phyloP scores from a whole-genome alignment of 352 stramenopile species.

The Salisapilia sapeloensis region DNA sequence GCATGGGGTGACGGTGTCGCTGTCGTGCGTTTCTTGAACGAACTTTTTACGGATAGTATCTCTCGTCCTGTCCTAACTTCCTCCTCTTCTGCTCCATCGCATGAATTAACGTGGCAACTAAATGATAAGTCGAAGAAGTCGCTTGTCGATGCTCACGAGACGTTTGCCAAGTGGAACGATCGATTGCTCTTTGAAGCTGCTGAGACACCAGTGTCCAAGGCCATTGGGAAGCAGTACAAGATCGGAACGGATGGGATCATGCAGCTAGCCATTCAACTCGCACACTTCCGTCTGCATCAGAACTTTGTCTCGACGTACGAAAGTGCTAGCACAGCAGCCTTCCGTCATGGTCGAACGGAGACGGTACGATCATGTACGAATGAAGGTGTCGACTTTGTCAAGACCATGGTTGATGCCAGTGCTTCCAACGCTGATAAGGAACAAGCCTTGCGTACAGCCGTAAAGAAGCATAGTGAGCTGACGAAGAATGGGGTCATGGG shows the following conservation, averaged over 20 bases:
- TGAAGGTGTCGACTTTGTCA: conserved; percentile 63
- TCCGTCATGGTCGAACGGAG: conserved; percentile 84
- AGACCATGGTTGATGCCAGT: conserved; percentile 36
- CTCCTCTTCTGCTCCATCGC: conserved; percentile 3
- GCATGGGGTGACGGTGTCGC: conserved; percentile 81
- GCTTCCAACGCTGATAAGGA: conserved; percentile 41
- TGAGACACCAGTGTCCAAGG: conserved; percentile 50
- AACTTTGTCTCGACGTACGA: conserved; percentile 81
- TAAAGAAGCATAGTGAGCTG: conserved; percentile 79
- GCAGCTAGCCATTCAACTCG: conserved; percentile 85
- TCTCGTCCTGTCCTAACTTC: conserved; percentile 48
- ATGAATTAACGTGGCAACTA: conserved; percentile 48
- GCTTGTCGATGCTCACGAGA: conserved; percentile 45
- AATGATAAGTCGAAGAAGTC: conserved; percentile 31
- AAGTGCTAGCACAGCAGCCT: conserved; percentile 76
- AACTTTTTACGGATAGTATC: conserved; percentile 69
- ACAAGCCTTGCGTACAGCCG: conserved; percentile 35
- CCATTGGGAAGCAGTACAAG: conserved; percentile 39
- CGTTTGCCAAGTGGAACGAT: conserved; percentile 46
- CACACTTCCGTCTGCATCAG: conserved; percentile 70
- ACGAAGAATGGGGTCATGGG: conserved; percentile 85
- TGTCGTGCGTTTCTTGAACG: conserved; percentile 79
- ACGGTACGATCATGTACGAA: conserved; percentile 82
- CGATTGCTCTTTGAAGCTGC: conserved; percentile 52
- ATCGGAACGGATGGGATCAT: conserved; percentile 82